phyloP scores from a whole-genome alignment of 106 monocot species.

The Dendrobium chrysotoxum region DNA sequence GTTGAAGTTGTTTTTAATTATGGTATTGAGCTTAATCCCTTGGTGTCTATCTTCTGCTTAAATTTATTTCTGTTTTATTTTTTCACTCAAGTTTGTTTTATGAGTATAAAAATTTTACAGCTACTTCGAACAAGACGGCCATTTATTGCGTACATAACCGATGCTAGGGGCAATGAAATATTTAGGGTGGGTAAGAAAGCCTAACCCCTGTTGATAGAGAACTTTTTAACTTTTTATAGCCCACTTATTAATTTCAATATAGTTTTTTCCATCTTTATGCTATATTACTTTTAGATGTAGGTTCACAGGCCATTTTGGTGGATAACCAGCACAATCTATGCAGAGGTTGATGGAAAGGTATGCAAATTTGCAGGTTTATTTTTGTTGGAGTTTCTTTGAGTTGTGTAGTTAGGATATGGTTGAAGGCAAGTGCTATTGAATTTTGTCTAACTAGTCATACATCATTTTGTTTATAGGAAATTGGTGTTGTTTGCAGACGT shows the following conservation, averaged over 20 bases:
- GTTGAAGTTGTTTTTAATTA: neutral
- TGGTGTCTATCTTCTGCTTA: neutral
- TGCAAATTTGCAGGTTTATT: slow-evolving; percentile 3
- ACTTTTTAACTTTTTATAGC: neutral
- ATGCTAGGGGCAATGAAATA: slow-evolving; percentile 86
- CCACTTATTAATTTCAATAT: neutral
- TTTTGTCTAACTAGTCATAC: neutral
- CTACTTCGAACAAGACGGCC: slow-evolving; percentile 89
- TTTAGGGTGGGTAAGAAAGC: slow-evolving; percentile 72
- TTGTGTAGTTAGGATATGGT: neutral
- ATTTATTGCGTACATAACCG: slow-evolving; percentile 74
- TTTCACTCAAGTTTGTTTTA: slow-evolving; percentile 4
- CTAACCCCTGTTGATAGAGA: neutral
- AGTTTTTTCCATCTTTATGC: slow-evolving; percentile 10
- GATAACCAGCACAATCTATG: slow-evolving; percentile 97
- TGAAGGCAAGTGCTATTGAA: neutral
- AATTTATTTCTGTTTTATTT: slow-evolving; percentile 4
- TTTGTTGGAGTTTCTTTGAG: neutral
- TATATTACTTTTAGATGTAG: slow-evolving; percentile 50
- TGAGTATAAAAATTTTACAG: slow-evolving; percentile 33
- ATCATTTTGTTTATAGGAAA: slow-evolving; percentile 39
- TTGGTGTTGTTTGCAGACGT: slow-evolving; percentile 88
- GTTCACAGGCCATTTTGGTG: slow-evolving; percentile 96
- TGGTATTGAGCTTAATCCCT: neutral
- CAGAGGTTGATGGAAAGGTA: slow-evolving; percentile 96